Evolutionary conservation across 202 grass and related monocot genomes (phyloP), one percentile per base, ranked within the genome.

Genomic region (Bolboschoenoplectus hybrid): DNA sequence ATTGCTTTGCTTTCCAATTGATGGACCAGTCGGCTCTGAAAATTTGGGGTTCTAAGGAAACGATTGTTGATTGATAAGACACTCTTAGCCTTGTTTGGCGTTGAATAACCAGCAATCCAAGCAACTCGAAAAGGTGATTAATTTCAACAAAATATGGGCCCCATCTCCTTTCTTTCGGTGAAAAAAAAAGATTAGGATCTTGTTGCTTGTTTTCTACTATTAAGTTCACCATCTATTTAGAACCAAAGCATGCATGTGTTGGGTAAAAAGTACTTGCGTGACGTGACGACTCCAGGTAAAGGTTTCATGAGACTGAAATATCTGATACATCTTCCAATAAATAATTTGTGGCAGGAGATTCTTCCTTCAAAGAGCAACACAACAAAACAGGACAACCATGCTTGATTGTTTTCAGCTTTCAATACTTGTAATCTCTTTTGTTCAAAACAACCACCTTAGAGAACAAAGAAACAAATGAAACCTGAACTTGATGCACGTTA

Each of bases 61-160:
- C 2, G 36, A 60, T 77, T 43, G 26, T 32, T 56, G 34, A 17
- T 57, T 78, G 50, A 55, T 17, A 55, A 36, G 49, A 56, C 50
- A 7, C 10, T 4, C 11, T 38, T 56, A 76, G 1, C 1, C 12
- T 68, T 9, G 6, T 39, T 74, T 34, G 26, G 32, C 41, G 52
- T 79, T 56, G 49, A 77, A 19, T 55, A 77, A 77, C 32, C 16
- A 77, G 26, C 32, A 53, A 76, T 77, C 47, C 73, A 56, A 53
- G 5, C 20, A 80, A 13, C 3, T 80, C 3, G 6, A 60, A 32
- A 60, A 43, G 1, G 14, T 60, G 2, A n/a, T 17, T n/a, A 14
- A 60, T 60, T 41, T 10, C 35, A 58, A 60, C 7, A 5, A 26
- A 26, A 19, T 16, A 9, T 10, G 36, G 53, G 41, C 53, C 75